Evolutionary conservation across 305 asterid genomes (phyloP), one percentile per base, ranked within the genome.

Genomic region (Coffea humblotiana): DNA sequence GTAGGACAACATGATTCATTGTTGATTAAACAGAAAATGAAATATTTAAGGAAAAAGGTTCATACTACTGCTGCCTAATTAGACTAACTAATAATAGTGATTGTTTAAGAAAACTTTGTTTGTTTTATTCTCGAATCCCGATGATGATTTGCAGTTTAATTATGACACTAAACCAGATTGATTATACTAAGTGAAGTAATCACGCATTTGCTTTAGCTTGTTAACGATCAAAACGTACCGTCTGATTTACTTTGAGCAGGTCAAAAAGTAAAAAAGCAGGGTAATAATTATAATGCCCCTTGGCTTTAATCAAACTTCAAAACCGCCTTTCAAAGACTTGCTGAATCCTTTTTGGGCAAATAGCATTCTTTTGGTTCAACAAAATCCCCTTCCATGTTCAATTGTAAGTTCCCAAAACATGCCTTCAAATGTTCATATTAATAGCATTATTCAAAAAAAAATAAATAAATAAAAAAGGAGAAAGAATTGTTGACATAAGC

Each of bases 121-220:
- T n/a, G 54, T 70, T 5, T 23, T 63, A 23, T 81, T 37, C 13
- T 54, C 69, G 27, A 82, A 75, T 43, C 58, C 70, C 71, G 76
- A 81, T 77, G 86, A 85, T 71, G 86, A 83, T 83, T 79, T 78
- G 52, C 35, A 43, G 71, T 64, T 78, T 16, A 54, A 5, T 23
- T 52, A 64, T 16, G 47, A 19, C 14, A 14, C n/a, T 47, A 47
- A 65, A 65, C 58, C 43, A 65, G 74, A 65, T 65, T 49, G 18
- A 14, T 49, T 49, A 15, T 40, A 10, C 29, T 25, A 29, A 65
- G 32, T 75, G 14, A 61, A 56, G 58, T 21, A 29, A 49, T 65
- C 45, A 23, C 8, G 3, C 47, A 52, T 51, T 40, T 9, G 32
- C 35, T 43, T 58, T 58, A 16, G 47, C 43, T 58, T 73, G 43